Base-by-base conservation (phyloP, 176 grass and related monocot genomes). In the Themeda triandra region DNA sequence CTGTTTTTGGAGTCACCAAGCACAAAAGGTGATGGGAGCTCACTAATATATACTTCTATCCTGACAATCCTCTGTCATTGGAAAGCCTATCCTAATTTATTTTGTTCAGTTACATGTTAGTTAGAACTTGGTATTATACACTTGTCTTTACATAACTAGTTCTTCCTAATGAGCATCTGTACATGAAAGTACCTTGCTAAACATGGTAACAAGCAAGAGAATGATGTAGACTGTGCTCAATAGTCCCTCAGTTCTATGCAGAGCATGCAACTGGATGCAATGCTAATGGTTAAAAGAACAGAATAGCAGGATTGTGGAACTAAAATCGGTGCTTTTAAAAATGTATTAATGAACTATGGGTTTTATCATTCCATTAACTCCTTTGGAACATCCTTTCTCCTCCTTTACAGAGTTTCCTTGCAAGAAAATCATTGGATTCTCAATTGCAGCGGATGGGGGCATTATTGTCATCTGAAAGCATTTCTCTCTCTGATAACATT, bases 341-440 rank as follows among this genome's bases (percentile, higher is more conserved):
- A 21, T 82, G 27, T 4, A 65, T 66, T 32, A 53, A 28, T 71
- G 33, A 77, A 33, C 28, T 72, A 56, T 63, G 10, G 21, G 13
- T 8, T 72, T 66, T 56, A 37, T 59, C 76, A 73, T 89, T 79
- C 80, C 35, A 64, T 45, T 53, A 84, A 65, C 45, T 80, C 17
- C 4, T 84, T 70, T 76, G 56, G 48, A 69, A 48, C 41, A 33
- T 71, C n/a, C 6, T 87, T 73, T 77, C 29, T 90, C 82, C 30
- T 76, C 44, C 48, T 84, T 89, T 71, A 21, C 87, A 96, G 96
- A 99, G 91, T 86, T 96, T 91, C 88, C 71, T 99, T 74, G 96
- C 84, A 62, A 91, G 91, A 86, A 96, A 96, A 82, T 96, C 90
- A 12, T 83, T 99, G 83, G 92, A 94, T 80, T 89, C 32, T 10